Conservation (phyloP, 306 rosid species). For the Prunus kanzakura region DNA sequence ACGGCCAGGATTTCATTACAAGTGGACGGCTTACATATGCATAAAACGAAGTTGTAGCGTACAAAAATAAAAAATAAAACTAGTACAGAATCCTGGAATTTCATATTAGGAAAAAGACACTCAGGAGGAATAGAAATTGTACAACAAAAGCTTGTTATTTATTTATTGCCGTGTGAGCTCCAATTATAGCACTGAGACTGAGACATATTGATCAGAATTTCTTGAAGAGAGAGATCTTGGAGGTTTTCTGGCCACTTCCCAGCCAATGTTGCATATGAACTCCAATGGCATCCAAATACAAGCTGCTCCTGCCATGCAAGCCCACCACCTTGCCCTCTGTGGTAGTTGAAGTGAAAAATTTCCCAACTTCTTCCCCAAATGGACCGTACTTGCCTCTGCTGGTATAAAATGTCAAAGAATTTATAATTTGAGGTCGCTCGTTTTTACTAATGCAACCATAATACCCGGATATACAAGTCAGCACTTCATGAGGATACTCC, state of each 20-base stretch:
- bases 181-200: too few relatives aligned
- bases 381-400: slow-evolving; percentile 92
- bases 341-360: slow-evolving; percentile 81
- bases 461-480: slow-evolving; percentile 73
- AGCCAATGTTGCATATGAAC: slow-evolving; percentile 97
- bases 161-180: background rate
- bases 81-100: too few relatives aligned
- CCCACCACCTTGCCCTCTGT: slow-evolving; percentile 92
- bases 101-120: too few relatives aligned
- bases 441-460: slow-evolving; percentile 47
- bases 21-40: too few relatives aligned
- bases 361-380: slow-evolving; percentile 79
- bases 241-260: slow-evolving; percentile 58
- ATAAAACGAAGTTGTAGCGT: too few relatives aligned
- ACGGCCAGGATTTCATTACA: too few relatives aligned
- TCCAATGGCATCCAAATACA: slow-evolving; percentile 88
- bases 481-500: slow-evolving; percentile 83
- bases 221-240: slow-evolving; percentile 61
- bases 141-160: background rate
- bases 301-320: slow-evolving; percentile 79
- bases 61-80: too few relatives aligned
- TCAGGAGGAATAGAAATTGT: too few relatives aligned
- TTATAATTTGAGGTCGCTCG: slow-evolving; percentile 47
- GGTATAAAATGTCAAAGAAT: slow-evolving; percentile 65
- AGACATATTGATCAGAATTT: slow-evolving; percentile 35